Evolutionary conservation across 2,329 filamentous ascomycete genomes (phyloP), one percentile per base, ranked within the genome.

Genomic region (Thelonectria olida): DNA sequence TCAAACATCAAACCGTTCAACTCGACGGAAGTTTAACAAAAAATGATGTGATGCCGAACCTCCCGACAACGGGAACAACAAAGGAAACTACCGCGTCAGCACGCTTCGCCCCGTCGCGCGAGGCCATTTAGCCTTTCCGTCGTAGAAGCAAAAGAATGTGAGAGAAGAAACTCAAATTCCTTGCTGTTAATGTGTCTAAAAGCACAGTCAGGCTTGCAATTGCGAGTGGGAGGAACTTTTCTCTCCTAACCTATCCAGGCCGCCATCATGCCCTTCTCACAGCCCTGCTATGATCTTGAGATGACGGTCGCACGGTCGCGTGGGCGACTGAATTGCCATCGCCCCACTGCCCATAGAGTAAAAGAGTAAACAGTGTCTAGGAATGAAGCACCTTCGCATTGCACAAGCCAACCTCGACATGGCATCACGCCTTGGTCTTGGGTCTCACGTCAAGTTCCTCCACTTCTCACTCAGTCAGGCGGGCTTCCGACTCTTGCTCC

Each of bases 321-420:
- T n/a, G n/a, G n/a, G n/a, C n/a, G n/a, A n/a, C n/a, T n/a, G n/a
- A n/a, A n/a, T n/a, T n/a, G 10, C 7, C 28, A 10, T 4, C 10
- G 28, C 28, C 28, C 28, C 28, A 31, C 28, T 12, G 28, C 28
- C 28, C 4, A n/a, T n/a, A n/a, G n/a, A n/a, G n/a, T n/a, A 12
- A 31, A 31, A 31, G 10, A 31, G n/a, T n/a, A n/a, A 4, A 12
- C 28, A 31, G 10, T 31, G 28, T 58, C 17, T 65, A 54, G 63
- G 62, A 50, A 20, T 22, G n/a, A 6, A 10, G 5, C 20, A 12
- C n/a, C n/a, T n/a, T 6, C 15, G 42, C 19, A 48, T 54, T 28
- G 58, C 64, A 66, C 62, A 70, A 70, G 64, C 67, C 67, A 70
- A 64, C 70, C 67, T 70, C 62, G 64, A 62, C 66, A 72, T 70